Base-by-base conservation (phyloP, 2,329 filamentous ascomycete species). In the Daldinia sp. region DNA sequence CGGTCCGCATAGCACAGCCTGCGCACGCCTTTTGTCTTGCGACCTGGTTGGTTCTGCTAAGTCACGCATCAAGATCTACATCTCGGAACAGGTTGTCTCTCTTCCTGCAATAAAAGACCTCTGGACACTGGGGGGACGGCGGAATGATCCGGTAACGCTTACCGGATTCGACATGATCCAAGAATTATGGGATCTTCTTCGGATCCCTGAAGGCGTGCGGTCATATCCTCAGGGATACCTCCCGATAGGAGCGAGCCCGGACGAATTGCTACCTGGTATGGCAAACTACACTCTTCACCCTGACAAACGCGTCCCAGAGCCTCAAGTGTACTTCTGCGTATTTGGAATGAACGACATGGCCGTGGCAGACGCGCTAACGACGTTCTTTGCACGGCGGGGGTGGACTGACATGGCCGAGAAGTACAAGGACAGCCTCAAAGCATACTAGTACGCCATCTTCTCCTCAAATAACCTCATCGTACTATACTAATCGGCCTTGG, bases 281-380 rank as follows among this genome's bases (percentile, higher is more conserved):
- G 53, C 53, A 23, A 56, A 56, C 53, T 56, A 56, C 30, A 56
- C 53, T 28, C 53, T 56, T n/a, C 18, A 42, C 20, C 37, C 53
- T 23, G n/a, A 56, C 13, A 41, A 56, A 9, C 37, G 18, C 12
- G 37, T 56, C 6, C 53, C 53, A 6, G 53, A 56, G 23, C 53
- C 53, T 12, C 53, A 56, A 26, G 35, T 56, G 53, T 56, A 56
- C 53, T 56, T 56, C 28, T 26, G 18, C 37, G 53, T 56, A 28
- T 56, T 56, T 42, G 53, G 53, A 5, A 56, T 56, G 53, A 56
- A 56, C 15, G 53, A 56, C 26, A 56, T 56, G 53, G 53, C 53
- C 13, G 53, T 56, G 53, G 53, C 53, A 28, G 35, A 56, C 53
- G 53, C 53, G 53, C 53, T 56, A 9, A 56, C 53, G 35, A 56